A percentile compares a stretch with the other conserved stretches of the same genome.
Evolutionary conservation across 441 rosid genomes (phyloP).

Genomic region (Gossypium schwendimanii): DNA sequence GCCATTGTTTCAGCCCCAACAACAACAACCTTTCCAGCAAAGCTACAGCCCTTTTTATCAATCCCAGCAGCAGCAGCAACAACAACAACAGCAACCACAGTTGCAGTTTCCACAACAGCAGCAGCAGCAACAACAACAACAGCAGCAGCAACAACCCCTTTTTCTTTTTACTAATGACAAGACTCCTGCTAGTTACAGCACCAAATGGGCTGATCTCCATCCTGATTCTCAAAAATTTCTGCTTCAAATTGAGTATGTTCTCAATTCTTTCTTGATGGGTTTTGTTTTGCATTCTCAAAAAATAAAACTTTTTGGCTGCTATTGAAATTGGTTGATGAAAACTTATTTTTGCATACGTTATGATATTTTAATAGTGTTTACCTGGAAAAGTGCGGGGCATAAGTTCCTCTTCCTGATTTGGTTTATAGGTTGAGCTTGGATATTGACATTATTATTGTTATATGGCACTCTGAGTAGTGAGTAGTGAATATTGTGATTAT

Average conservation of each 20-base stretch:
- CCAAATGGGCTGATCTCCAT: conserved; percentile 93
- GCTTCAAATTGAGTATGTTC: conserved; percentile 81
- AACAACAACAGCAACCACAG: conserved; percentile 32
- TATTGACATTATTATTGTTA: not conserved
- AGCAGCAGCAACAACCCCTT: conserved; percentile 43
- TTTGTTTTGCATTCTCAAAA: not conserved
- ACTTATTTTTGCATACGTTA: not conserved
- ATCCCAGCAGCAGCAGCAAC: conserved; percentile 35
- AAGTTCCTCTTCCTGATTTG: not conserved
- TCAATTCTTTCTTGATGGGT: not conserved
- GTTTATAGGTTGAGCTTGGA: not conserved
- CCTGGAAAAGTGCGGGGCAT: not conserved
- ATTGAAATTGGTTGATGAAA: not conserved
- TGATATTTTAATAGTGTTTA: not conserved
- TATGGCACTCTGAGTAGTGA: conserved; percentile 11
- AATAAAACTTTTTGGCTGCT: not conserved
- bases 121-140: conserved; percentile 33
- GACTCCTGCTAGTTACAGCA: conserved; percentile 79
- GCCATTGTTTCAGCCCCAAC: conserved; percentile 25
- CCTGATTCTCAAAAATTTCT: conserved; percentile 87
- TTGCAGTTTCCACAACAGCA: conserved; percentile 31
- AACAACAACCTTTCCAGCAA: conserved; percentile 17
- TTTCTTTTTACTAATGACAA: conserved; percentile 76
- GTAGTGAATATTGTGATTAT: conserved; percentile 4
- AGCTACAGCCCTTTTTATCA: conserved; percentile 33